phyloP scores from a whole-genome alignment of 164 flowering plant genomes.

The Liquidambar formosana region DNA sequence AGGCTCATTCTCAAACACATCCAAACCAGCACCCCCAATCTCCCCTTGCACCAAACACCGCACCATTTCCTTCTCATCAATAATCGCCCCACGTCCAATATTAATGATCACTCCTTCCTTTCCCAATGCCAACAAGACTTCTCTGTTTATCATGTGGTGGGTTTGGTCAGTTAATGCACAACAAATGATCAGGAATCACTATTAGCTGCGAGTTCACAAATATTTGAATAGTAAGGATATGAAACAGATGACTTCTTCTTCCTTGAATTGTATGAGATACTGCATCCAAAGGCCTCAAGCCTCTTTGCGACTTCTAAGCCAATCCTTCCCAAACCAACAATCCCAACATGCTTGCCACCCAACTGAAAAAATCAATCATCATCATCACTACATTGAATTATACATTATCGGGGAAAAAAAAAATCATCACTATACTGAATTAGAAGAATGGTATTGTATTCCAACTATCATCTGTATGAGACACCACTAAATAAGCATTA shows the following conservation, averaged over 20 bases:
- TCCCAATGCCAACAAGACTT: constrained; percentile 60
- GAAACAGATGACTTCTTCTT: constrained; percentile 40
- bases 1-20: constrained; percentile 83
- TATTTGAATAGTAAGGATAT: constrained; percentile 41
- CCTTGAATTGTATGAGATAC: constrained; percentile 60
- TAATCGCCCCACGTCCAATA: constrained; percentile 63
- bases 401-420: too few relatives aligned
- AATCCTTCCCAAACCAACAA: constrained; percentile 73
- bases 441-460: too few relatives aligned
- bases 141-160: constrained; percentile 53
- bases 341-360: constrained; percentile 65
- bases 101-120: constrained; percentile 63
- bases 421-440: too few relatives aligned
- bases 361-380: constrained; percentile 38
- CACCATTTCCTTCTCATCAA: constrained; percentile 74
- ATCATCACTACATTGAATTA: not conserved
- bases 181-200: constrained; percentile 54
- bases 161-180: constrained; percentile 67
- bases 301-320: constrained; percentile 68
- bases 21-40: constrained; percentile 77
- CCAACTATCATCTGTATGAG: not conserved
- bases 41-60: constrained; percentile 49
- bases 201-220: constrained; percentile 55
- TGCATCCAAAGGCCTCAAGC: constrained; percentile 65
- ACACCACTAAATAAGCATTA: not conserved